These are phyloP conservation scores for Sistotremastrum suecicum DNA, from an alignment of 768 basidiomycete species.

Conservation along the genomic window DNA sequence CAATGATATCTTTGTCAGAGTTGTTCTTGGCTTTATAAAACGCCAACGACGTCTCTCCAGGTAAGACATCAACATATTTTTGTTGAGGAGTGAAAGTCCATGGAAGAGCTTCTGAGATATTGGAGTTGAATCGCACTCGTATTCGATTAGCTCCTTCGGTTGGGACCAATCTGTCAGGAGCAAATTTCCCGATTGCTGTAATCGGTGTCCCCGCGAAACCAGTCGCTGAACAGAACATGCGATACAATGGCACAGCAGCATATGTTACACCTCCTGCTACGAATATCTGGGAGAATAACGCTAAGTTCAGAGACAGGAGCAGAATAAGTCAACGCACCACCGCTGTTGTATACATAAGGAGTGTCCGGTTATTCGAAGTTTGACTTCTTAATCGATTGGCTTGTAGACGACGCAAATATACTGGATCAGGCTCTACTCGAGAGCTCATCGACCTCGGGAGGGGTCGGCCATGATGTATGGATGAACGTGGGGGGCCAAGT, in stretches of 20 bases:
- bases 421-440: too few relatives aligned
- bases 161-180: slow-evolving; percentile 74
- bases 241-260: slow-evolving; percentile 92
- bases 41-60: slow-evolving; percentile 90
- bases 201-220: slow-evolving; percentile 94
- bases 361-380: slow-evolving; percentile 35
- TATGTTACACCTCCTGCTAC: slow-evolving; percentile 78
- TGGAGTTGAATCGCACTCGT: slow-evolving; percentile 93
- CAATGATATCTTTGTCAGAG: slow-evolving; percentile 79
- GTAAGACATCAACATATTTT: slow-evolving; percentile 77
- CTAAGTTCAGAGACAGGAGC: background rate
- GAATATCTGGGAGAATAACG: slow-evolving; percentile 40
- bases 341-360: slow-evolving; percentile 77
- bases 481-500: too few relatives aligned
- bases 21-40: slow-evolving; percentile 91
- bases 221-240: slow-evolving; percentile 96
- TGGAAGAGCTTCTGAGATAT: slow-evolving; percentile 74
- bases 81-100: slow-evolving; percentile 92
- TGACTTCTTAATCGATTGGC: too few relatives aligned
- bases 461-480: too few relatives aligned
- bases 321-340: slow-evolving; percentile 35
- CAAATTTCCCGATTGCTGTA: slow-evolving; percentile 73
- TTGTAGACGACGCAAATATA: too few relatives aligned
- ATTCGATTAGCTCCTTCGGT: slow-evolving; percentile 57
- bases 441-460: too few relatives aligned